These are phyloP conservation scores for Colletotrichum sp. DNA, from an alignment of 2,329 filamentous ascomycete genomes.

Conservation along the genomic window DNA sequence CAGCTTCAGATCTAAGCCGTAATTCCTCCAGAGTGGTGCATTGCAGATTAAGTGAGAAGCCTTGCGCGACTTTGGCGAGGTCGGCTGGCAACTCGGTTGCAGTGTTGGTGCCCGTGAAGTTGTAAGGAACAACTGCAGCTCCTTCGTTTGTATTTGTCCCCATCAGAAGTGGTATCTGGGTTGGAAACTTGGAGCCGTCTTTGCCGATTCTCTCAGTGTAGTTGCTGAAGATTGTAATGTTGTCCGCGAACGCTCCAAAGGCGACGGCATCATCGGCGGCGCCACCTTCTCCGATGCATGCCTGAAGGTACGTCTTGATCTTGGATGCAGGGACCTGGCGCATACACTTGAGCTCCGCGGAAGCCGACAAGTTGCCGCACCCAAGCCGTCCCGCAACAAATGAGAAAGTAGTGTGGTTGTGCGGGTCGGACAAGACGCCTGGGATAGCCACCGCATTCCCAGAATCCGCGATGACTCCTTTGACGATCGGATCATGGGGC, in stretches of 20 bases:
- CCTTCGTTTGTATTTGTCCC: background rate
- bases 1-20: background rate
- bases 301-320: background rate
- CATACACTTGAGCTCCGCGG: background rate
- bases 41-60: background rate
- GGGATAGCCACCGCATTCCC: background rate
- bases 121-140: background rate
- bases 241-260: background rate
- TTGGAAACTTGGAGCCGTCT: background rate
- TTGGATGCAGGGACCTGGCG: background rate
- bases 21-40: background rate
- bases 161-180: background rate
- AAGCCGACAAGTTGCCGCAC: background rate
- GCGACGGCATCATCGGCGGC: background rate
- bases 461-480: background rate
- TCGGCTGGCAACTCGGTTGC: background rate
- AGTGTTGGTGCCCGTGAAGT: background rate
- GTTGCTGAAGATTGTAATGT: background rate
- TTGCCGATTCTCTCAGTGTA: background rate
- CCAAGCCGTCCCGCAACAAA: background rate
- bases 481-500: background rate
- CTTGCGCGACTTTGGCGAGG: background rate
- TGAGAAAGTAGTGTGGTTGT: background rate
- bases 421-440: background rate
- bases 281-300: background rate